Evolutionary conservation across 768 basidiomycete genomes (phyloP).

Genomic region (Melanogaster broomeanus): DNA sequence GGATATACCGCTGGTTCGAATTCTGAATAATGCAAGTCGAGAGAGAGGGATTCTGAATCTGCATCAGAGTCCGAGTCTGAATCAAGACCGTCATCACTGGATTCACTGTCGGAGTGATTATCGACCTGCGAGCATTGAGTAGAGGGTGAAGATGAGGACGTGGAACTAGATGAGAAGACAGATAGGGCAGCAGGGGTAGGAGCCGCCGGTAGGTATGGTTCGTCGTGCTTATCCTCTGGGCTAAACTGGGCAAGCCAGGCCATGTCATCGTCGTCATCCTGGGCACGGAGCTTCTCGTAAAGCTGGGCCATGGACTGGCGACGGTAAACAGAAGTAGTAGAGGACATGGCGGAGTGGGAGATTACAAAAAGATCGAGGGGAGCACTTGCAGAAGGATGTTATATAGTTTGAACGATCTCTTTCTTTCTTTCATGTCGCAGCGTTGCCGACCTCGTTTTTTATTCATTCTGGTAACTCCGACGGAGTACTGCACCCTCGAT

Average conservation of each 20-base stretch:
- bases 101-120: conserved; percentile 22
- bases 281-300: conserved; percentile 35
- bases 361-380: conserved; percentile 18
- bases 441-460: conserved; percentile 43
- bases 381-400: conserved; percentile 13
- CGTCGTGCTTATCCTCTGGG: conserved; percentile 33
- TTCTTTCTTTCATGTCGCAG: conserved; percentile 42
- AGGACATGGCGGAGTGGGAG: conserved; percentile 24
- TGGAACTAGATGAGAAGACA: conserved; percentile 29
- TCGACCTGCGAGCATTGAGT: conserved; percentile 9
- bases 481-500: conserved; percentile 36
- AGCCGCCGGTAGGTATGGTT: conserved; percentile 20
- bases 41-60: conserved; percentile 23
- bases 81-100: conserved; percentile 22
- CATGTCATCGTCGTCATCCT: conserved; percentile 36
- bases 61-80: conserved; percentile 34
- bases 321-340: conserved; percentile 31
- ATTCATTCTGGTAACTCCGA: conserved; percentile 42
- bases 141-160: conserved; percentile 25
- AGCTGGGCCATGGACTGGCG: conserved; percentile 38
- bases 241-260: conserved; percentile 37
- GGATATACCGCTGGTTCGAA: conserved; percentile 7
- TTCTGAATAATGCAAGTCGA: conserved; percentile 12
- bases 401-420: conserved; percentile 33
- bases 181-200: conserved; percentile 24